Base-by-base conservation (phyloP, 768 basidiomycete species). In the Pleurotus djamor region DNA sequence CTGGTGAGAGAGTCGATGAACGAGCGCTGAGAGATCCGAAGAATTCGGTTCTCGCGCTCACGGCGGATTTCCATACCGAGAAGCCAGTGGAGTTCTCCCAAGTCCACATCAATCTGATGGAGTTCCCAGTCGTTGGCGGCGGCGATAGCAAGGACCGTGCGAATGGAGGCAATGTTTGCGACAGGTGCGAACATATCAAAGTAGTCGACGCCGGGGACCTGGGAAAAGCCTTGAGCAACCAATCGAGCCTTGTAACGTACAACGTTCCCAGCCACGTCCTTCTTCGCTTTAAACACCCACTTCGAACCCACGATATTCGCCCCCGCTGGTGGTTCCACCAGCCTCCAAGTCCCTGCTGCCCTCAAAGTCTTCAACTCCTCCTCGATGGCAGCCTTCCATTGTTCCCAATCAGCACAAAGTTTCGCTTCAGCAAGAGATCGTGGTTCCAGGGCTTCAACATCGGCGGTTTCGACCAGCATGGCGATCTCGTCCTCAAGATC, bases 211-310 rank as follows among this genome's bases (percentile, higher is more conserved):
- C 79, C 76, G 3, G 67, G 71, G 5, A 71, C 65, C 64, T 83
- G 81, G 0, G 68, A 58, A 67, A 74, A 77, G 0, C 79, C 74
- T 57, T 75, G 67, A 0, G 73, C 74, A 4, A 80, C 76, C 1
- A 81, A 67, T 0, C 71, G 63, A 1, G 72, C 78, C 62, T 81
- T 80, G 69, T 73, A 71, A 0, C 67, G 58, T 0, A 60, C 57
- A 13, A 79, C 65, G 0, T 65, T 52, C 16, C 77, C 77, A 2
- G 63, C 56, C 0, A 66, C 64, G 51, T 77, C 73, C 44, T 65
- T 60, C 64, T 84, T 84, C 14, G 68, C 55, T 14, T 63, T 63
- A 59, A 73, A 79, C 5, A 82, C 78, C 76, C 76, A 80, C 10
- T 71, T 71, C 38, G 61, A 67, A 4, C 73, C 71, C 7, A 82